A percentile compares a stretch with the other conserved stretches of the same genome.
phyloP scores from a whole-genome alignment of 192 early-diverging fungal genomes.

The Radiomyces spectabilis region DNA sequence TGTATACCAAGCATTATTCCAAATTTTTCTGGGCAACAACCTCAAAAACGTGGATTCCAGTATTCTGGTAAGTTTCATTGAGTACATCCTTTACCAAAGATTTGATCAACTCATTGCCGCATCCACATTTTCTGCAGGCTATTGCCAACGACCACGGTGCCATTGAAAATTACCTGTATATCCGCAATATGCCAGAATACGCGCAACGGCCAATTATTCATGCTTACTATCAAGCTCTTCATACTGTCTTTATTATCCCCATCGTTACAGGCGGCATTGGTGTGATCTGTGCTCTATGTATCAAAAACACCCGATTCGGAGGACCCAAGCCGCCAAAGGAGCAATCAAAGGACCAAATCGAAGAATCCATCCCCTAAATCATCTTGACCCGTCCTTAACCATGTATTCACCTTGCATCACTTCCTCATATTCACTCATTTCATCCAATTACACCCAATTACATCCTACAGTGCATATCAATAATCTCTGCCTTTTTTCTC shows the following conservation, averaged over 20 bases:
- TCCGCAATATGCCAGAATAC: conserved; percentile 1
- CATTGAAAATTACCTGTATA: conserved; percentile 3
- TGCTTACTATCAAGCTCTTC: conserved; percentile 4
- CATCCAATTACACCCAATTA: too few species aligned
- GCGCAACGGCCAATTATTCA: conserved; percentile 8
- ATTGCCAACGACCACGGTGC: conserved; percentile 6
- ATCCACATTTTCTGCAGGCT: background rate
- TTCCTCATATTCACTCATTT: too few species aligned
- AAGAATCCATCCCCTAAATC: too few species aligned
- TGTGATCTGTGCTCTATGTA: conserved; percentile 10
- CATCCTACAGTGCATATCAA: too few species aligned
- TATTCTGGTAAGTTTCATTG: conserved; percentile 1
- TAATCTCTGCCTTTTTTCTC: too few species aligned
- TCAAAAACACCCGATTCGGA: conserved; percentile 12
- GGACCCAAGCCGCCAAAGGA: too few species aligned
- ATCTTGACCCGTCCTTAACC: too few species aligned
- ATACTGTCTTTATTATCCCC: conserved; percentile 14
- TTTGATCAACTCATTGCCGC: too few species aligned
- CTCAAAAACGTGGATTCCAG: conserved; percentile 1
- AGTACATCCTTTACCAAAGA: background rate
- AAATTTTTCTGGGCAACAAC: background rate
- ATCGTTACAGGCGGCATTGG: conserved; percentile 1
- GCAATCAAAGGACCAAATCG: too few species aligned
- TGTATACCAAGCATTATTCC: conserved; percentile 11
- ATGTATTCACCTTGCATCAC: too few species aligned